A percentile compares a stretch with the other conserved stretches of the same genome.
phyloP scores from a whole-genome alignment of 1,139 yeast genomes.

The Lodderomyces beijingensis region DNA sequence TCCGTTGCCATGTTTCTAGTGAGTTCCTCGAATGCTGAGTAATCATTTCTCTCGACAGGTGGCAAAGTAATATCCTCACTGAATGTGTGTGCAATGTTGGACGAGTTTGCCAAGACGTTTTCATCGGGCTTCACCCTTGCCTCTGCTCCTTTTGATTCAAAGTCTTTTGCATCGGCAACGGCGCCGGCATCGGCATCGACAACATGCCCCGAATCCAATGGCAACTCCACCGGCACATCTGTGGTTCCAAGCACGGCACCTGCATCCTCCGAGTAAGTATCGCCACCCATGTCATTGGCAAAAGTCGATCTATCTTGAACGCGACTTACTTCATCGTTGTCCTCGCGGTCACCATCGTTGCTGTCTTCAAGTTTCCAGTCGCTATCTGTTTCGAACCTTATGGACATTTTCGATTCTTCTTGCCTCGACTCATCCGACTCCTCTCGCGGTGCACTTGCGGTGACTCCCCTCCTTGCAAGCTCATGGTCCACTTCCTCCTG shows the following conservation, averaged over 20 bases:
- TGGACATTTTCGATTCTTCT: constrained; percentile 22
- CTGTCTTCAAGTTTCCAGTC: constrained; percentile 43
- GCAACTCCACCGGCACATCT: constrained; percentile 19
- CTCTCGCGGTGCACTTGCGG: not conserved
- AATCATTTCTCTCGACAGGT: constrained; percentile 27
- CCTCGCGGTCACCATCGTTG: constrained; percentile 42
- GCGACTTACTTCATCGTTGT: constrained; percentile 26
- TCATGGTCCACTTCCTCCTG: constrained; percentile 12
- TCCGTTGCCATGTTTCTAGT: constrained; percentile 20
- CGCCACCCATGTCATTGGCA: not conserved
- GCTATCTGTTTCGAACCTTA: constrained; percentile 33
- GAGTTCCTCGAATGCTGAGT: constrained; percentile 37
- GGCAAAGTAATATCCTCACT: constrained; percentile 38
- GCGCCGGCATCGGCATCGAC: constrained; percentile 10
- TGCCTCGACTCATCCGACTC: constrained; percentile 14
- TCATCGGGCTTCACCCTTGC: constrained; percentile 7
- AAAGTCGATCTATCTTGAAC: constrained; percentile 10
- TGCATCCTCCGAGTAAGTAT: not conserved
- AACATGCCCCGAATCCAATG: no score
- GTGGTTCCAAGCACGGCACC: not conserved
- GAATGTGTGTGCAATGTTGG: constrained; percentile 35
- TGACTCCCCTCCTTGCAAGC: not conserved
- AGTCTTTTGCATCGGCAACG: constrained; percentile 1
- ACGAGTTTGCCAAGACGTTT: constrained; percentile 35
- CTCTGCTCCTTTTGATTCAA: constrained; percentile 2